Evolutionary conservation across 208 protist genomes (phyloP), one percentile per base, ranked within the genome.

Genomic region (Trypanosoma lewisi): DNA sequence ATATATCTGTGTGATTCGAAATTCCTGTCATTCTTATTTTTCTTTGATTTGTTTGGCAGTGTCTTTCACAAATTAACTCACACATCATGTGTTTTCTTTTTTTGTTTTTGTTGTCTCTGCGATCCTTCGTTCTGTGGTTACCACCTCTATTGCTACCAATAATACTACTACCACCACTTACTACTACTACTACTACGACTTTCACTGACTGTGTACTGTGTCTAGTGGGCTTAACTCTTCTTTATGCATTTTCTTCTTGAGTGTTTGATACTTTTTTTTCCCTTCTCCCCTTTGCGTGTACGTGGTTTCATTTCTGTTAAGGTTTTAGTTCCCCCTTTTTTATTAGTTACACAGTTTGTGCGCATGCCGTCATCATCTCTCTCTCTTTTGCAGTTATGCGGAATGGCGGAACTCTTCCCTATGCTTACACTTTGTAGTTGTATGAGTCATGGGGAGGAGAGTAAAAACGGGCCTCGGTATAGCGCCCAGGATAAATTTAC

Each of bases 401-500:
- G 62, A 4, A 31, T 17, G 0, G 14, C 41, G 27, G 78, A 80
- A 14, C 63, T 87, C n/a, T 94, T 94, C 53, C 87, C 87, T 7
- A 69, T 90, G 48, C 70, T 90, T 27, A 80, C 55, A 17, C 59
- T 94, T 2, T 82, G 78, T 11, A 80, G 60, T 59, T 94, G 87
- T 60, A 63, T 87, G 31, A 94, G 87, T 52, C 83, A 94, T 64
- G 80, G 79, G 0, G 66, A 73, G 34, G 83, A 89, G 31, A 94
- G 87, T 70, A 50, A 49, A 17, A 94, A 94, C 63, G 87, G 87
- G 0, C 79, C 87, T 3, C 83, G 87, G 25, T 94, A 87, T 56
- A 80, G 77, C 61, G 87, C 77, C 1, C 82, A 94, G 62, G 87
- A 94, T 50, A 76, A 79, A 47, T 62, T 83, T 48, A 87, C 81